Evolutionary conservation across 305 asterid species (phyloP).

Genomic region (Fraxinus velutina): DNA sequence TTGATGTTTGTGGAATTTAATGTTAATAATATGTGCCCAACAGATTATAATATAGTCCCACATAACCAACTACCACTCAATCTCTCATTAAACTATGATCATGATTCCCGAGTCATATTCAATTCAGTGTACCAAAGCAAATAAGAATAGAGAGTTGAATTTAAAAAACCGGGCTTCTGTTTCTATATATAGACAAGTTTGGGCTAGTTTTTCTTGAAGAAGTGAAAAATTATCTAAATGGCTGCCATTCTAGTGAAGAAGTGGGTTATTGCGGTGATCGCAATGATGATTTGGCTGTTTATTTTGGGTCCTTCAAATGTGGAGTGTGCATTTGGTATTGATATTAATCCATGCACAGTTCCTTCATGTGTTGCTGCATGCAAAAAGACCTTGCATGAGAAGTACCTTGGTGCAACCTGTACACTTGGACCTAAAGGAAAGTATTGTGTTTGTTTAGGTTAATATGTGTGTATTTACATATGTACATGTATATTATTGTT

Average conservation of each 20-base stretch:
- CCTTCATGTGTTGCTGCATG: constrained; percentile 49
- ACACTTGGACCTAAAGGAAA: constrained; percentile 47
- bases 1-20: constrained; percentile 6
- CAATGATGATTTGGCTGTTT: constrained; percentile 15
- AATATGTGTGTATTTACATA: background rate
- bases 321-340: constrained; percentile 50
- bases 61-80: background rate
- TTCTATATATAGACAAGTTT: background rate
- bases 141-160: background rate
- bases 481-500: background rate
- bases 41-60: background rate
- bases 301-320: constrained; percentile 31
- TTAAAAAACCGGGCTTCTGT: background rate
- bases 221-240: background rate
- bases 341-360: constrained; percentile 48
- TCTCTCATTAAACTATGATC: background rate
- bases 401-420: constrained; percentile 47
- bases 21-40: background rate
- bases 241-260: constrained; percentile 17
- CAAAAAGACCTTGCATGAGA: constrained; percentile 34
- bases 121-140: background rate
- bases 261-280: background rate
- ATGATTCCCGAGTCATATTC: background rate
- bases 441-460: constrained; percentile 52
- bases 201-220: background rate